Conservation (phyloP, 148 eudicot species). For the Cornus florida region DNA sequence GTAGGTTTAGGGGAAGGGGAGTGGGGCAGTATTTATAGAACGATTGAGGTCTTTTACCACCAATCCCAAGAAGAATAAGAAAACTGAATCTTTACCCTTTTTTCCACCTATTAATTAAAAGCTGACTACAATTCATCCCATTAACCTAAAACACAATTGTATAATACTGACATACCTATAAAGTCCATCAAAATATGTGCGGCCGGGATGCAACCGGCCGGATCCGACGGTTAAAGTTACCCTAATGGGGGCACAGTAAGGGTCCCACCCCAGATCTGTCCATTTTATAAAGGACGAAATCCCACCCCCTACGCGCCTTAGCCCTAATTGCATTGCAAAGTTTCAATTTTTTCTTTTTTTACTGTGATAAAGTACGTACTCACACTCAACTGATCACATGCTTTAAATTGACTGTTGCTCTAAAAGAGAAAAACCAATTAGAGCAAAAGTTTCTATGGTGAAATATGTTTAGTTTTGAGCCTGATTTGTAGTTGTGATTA, state of each 20-base stretch:
- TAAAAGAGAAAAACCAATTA: no score
- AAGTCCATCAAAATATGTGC: background rate
- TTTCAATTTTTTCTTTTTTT: no score
- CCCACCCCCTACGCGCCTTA: background rate
- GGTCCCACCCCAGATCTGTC: slow-evolving; percentile 15
- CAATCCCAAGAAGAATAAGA: slow-evolving; percentile 89
- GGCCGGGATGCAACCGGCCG: background rate
- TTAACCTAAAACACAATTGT: slow-evolving; percentile 7
- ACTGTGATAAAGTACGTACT: no score
- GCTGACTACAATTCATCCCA: slow-evolving; percentile 23
- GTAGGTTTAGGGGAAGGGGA: slow-evolving; percentile 27
- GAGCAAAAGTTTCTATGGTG: no score
- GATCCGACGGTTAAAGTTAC: slow-evolving; percentile 25
- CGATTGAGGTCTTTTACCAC: slow-evolving; percentile 43
- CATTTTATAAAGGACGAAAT: background rate
- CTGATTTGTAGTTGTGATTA: no score
- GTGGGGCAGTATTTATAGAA: slow-evolving; percentile 49
- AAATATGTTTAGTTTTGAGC: no score
- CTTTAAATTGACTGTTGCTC: no score
- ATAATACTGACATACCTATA: background rate
- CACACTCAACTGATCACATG: no score
- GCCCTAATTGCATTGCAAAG: background rate
- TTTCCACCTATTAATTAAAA: slow-evolving; percentile 11
- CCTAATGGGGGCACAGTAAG: background rate
- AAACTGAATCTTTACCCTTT: slow-evolving; percentile 10